Evolutionary conservation across 192 early-diverging fungal genomes (phyloP), one percentile per base, ranked within the genome.

Genomic region (Obelidium mucronatum): DNA sequence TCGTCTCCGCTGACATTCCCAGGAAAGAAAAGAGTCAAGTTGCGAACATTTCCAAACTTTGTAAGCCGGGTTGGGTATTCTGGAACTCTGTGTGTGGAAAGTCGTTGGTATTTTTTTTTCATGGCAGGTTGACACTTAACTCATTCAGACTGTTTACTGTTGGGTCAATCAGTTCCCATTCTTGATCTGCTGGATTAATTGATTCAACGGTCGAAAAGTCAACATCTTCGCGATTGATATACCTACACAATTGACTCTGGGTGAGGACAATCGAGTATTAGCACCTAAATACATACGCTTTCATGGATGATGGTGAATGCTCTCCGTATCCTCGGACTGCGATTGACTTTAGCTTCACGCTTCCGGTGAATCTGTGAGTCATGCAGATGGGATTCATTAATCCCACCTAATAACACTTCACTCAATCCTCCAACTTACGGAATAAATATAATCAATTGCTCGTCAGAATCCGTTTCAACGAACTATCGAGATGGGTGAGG

Each of bases 281-380:
- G 28, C 40, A 59, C 15, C 31, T n/a, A 37, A 22, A 33, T 13
- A 67, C 89, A 74, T 88, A 96, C 89, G 91, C 94, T 65, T 94
- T 93, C 81, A 98, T 80, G 36, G 83, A 74, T 24, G 84, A 79
- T 1, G 96, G 96, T 17, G 91, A 84, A 15, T 80, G 60, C 31
- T 86, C 87, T 31, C 84, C 88, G 39, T 86, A 90, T 42, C 91
- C 91, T 58, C 92, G 86, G 37, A 99, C 55, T 4, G 91, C 87
- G 48, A 99, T 95, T 3, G 93, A 94, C 74, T 94, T 95, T 58
- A 99, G 85, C 78, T 97, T 97, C 55, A 98, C 90, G 80, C 84
- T 89, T 2, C 91, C 94, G 26, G 93, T 96, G 79, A 99, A 96
- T 37, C 92, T 92, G 83, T 5, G 15, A 17, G 0, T 60, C 0